Percentiles rank a stretch among this genome's conserved stretches.
These are phyloP conservation scores for Kuraishia cidri DNA, from an alignment of 805 yeast species.

Conservation along the genomic window DNA sequence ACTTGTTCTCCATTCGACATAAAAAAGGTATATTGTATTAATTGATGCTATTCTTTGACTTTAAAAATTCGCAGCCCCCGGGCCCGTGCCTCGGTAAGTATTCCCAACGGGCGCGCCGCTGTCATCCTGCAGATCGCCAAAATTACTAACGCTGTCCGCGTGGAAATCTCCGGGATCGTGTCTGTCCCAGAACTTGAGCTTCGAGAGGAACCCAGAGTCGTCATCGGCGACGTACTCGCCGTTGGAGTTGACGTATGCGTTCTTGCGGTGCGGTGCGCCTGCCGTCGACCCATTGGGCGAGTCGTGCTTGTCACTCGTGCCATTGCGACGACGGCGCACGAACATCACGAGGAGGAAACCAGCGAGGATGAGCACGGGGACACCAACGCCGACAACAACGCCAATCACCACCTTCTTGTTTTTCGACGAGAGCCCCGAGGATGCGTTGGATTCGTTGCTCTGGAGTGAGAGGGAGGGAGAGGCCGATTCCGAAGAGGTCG, in stretches of 20 bases:
- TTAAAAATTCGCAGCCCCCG: constrained; percentile 1
- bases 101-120: not conserved
- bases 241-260: constrained; percentile 3
- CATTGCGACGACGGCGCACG: not conserved
- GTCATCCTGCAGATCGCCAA: not conserved
- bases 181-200: constrained; percentile 2
- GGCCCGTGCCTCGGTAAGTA: constrained; percentile 1
- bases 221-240: constrained; percentile 2
- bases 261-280: too few species aligned
- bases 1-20: too few species aligned
- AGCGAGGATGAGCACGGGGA: constrained; percentile 39
- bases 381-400: constrained; percentile 64
- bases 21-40: too few species aligned
- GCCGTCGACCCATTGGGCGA: too few species aligned
- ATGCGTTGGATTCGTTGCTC: constrained; percentile 4
- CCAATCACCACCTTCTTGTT: constrained; percentile 53
- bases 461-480: constrained; percentile 18
- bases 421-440: constrained; percentile 35
- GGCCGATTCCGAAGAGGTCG: constrained; percentile 13
- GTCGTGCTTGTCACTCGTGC: not conserved
- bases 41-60: too few species aligned
- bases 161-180: not conserved
- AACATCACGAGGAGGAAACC: constrained; percentile 3
- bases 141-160: constrained; percentile 1
- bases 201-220: not conserved